Percentiles rank a stretch among this genome's conserved stretches.
phyloP scores from a whole-genome alignment of 1,284 basidiomycete genomes.

The Heliocybe sulcata region DNA sequence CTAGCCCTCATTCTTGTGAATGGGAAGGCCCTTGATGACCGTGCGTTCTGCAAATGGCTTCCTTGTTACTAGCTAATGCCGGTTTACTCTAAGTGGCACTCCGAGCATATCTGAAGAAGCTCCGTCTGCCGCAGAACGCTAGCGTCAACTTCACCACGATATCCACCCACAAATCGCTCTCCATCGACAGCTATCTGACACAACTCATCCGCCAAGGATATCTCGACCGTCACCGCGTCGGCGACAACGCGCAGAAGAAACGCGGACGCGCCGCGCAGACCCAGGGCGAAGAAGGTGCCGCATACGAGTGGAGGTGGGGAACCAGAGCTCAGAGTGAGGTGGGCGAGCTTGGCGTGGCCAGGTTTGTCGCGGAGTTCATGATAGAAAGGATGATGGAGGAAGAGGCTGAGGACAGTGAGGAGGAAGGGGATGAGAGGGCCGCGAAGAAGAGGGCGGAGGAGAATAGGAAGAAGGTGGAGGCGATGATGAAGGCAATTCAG shows the following conservation, averaged over 20 bases:
- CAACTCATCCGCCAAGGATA: conserved; percentile 58
- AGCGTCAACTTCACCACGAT: conserved; percentile 40
- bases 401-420: conserved; percentile 31
- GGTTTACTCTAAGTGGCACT: conserved; percentile 41
- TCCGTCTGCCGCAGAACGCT: conserved; percentile 41
- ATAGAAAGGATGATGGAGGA: conserved; percentile 33
- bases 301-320: conserved; percentile 77
- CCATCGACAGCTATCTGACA: conserved; percentile 51
- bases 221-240: conserved; percentile 50
- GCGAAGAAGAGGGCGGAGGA: conserved; percentile 12
- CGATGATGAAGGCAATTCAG: conserved; percentile 48
- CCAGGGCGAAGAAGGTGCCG: conserved; percentile 33
- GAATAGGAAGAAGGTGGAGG: conserved; percentile 32
- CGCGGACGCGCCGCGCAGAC: conserved; percentile 44
- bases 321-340: conserved; percentile 65
- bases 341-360: conserved; percentile 56
- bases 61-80: conserved; percentile 4
- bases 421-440: conserved; percentile 8
- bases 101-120: conserved; percentile 49
- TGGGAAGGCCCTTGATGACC: conserved; percentile 57
- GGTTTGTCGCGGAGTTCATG: conserved; percentile 74
- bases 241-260: conserved; percentile 33
- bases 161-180: conserved; percentile 36
- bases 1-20: conserved; percentile 67
- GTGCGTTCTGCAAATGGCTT: conserved; percentile 30